These are phyloP conservation scores for Incumbomyces lentus DNA, from an alignment of 2,329 filamentous ascomycete genomes.

Conservation along the genomic window DNA sequence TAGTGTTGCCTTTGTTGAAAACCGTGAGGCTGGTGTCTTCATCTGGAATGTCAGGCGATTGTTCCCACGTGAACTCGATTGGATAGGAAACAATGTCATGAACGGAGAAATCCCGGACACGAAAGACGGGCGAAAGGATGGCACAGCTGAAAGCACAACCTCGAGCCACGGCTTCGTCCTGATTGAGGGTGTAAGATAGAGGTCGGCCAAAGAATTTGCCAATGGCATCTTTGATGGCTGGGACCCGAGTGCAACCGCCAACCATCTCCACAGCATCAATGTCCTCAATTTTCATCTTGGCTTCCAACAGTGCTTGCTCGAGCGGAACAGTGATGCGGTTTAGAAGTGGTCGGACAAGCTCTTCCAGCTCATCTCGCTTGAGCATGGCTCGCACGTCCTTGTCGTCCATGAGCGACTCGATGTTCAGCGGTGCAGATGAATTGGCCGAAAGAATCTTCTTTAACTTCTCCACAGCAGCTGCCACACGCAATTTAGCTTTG, in stretches of 20 bases:
- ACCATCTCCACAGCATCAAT: slow-evolving; percentile 91
- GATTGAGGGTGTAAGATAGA: slow-evolving; percentile 93
- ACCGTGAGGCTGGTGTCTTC: slow-evolving; percentile 96
- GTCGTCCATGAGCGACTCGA: slow-evolving; percentile 98
- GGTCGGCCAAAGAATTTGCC: slow-evolving; percentile 83
- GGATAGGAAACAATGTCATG: slow-evolving; percentile 98
- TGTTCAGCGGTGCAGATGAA: slow-evolving; percentile 81
- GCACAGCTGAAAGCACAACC: slow-evolving; percentile 96
- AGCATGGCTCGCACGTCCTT: slow-evolving; percentile 81
- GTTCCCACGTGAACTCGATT: slow-evolving; percentile 98
- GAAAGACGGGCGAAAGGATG: slow-evolving; percentile 94
- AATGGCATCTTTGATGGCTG: slow-evolving; percentile 81
- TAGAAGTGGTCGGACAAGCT: slow-evolving; percentile 75
- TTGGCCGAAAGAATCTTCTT: slow-evolving; percentile 99
- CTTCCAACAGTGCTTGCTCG: slow-evolving; percentile 87
- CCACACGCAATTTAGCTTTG: slow-evolving; percentile 79
- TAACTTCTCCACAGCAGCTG: slow-evolving; percentile 84
- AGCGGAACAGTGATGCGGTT: slow-evolving; percentile 61
- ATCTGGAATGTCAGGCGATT: slow-evolving; percentile 93
- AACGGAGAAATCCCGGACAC: slow-evolving; percentile 93
- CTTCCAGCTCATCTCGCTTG: slow-evolving; percentile 89
- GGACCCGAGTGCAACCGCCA: slow-evolving; percentile 88
- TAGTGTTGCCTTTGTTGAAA: slow-evolving; percentile 92
- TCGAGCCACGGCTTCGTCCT: slow-evolving; percentile 91
- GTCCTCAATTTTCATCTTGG: slow-evolving; percentile 80